phyloP scores from a whole-genome alignment of 306 rosid genomes.

The Sicyos edulis region DNA sequence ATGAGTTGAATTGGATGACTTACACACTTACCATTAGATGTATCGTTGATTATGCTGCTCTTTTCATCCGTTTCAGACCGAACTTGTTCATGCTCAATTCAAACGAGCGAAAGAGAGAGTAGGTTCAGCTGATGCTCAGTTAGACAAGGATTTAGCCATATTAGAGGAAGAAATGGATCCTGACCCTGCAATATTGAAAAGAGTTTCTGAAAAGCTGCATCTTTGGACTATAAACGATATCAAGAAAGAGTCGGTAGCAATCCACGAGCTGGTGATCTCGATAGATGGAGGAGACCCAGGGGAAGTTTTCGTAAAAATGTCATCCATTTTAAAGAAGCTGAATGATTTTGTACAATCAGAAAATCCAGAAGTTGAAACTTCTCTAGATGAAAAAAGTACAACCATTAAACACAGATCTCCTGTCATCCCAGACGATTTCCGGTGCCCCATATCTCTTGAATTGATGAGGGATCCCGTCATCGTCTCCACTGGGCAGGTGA shows the following conservation, averaged over 20 bases:
- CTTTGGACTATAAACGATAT: constrained; percentile 62
- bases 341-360: constrained; percentile 48
- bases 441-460: constrained; percentile 96
- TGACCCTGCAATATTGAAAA: constrained; percentile 52
- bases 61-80: constrained; percentile 51
- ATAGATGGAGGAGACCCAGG: constrained; percentile 51
- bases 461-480: constrained; percentile 95
- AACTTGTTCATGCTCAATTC: constrained; percentile 87
- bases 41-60: not conserved
- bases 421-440: constrained; percentile 90
- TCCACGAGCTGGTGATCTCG: constrained; percentile 59
- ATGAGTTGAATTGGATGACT: not conserved
- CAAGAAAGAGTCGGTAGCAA: constrained; percentile 68
- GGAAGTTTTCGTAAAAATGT: constrained; percentile 45
- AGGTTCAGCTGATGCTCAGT: constrained; percentile 54
- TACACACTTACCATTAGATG: not conserved
- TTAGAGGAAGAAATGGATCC: constrained; percentile 62
- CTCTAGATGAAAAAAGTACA: constrained; percentile 41
- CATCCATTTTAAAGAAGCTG: constrained; percentile 63
- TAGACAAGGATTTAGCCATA: constrained; percentile 53
- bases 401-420: constrained; percentile 80
- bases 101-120: constrained; percentile 66
- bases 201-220: constrained; percentile 79
- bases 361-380: constrained; percentile 44
- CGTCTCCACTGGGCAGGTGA: constrained; percentile 95